These are phyloP conservation scores for Ophiocordyceps sinensis DNA, from an alignment of 2,329 filamentous ascomycete species.

Conservation along the genomic window DNA sequence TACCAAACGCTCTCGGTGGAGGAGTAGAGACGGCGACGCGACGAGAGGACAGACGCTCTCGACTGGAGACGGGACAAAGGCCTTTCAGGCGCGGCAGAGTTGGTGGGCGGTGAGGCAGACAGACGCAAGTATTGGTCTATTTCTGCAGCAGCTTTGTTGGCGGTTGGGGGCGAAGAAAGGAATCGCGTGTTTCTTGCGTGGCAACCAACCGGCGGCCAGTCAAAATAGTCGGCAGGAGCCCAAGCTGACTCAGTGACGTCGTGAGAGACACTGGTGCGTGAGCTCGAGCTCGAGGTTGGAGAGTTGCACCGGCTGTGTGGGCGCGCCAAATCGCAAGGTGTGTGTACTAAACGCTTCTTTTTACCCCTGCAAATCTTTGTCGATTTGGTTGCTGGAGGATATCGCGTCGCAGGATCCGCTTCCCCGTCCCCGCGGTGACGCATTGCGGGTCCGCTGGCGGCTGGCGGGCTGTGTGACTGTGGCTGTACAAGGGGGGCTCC, in stretches of 20 bases:
- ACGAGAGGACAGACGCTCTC: neutral
- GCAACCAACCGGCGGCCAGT: no score
- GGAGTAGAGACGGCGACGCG: neutral
- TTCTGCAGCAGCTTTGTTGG: neutral
- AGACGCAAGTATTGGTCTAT: neutral
- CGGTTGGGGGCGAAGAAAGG: neutral
- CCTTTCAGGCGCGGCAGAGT: no score
- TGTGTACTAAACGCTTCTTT: neutral
- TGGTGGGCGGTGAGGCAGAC: neutral
- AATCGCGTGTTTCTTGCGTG: neutral
- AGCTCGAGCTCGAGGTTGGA: neutral
- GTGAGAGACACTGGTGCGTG: neutral
- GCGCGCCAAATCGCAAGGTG: neutral
- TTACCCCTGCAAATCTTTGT: no score
- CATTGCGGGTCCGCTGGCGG: conserved; percentile 3
- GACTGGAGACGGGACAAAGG: neutral
- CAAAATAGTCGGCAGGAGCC: neutral
- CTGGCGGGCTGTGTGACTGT: neutral
- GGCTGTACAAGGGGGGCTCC: neutral
- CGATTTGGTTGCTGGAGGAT: neutral
- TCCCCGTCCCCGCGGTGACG: conserved; percentile 11
- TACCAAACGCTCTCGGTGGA: neutral
- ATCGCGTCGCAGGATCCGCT: neutral
- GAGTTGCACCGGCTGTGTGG: neutral
- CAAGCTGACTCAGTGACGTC: neutral